A percentile compares a stretch with the other conserved stretches of the same genome.
These are phyloP conservation scores for Mallotus nudiflorus DNA, from an alignment of 345 rosid species.

Conservation along the genomic window DNA sequence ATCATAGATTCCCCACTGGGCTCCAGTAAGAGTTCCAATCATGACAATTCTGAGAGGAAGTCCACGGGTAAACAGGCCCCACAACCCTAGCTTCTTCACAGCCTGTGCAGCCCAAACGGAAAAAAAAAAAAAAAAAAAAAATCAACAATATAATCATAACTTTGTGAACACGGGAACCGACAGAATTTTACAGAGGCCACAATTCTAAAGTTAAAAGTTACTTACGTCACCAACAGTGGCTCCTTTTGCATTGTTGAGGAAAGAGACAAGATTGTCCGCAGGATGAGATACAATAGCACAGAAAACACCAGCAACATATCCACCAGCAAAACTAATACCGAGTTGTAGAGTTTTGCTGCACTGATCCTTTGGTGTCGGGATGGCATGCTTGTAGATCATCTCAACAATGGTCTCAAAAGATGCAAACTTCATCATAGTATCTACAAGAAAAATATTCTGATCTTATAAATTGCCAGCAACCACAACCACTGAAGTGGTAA, in stretches of 20 bases:
- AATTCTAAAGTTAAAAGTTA: not conserved
- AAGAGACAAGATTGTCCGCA: conserved; percentile 93
- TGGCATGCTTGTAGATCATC: conserved; percentile 76
- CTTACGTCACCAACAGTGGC: conserved; percentile 97
- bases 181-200: not conserved
- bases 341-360: conserved; percentile 90
- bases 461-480: not conserved
- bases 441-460: conserved; percentile 34
- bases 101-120: conserved; percentile 55
- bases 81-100: conserved; percentile 84
- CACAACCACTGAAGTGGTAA: not conserved
- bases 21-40: conserved; percentile 98
- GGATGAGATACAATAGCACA: conserved; percentile 94
- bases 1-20: conserved; percentile 97
- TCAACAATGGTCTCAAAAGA: conserved; percentile 94
- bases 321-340: conserved; percentile 92
- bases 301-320: conserved; percentile 87
- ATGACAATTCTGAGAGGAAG: conserved; percentile 97
- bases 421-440: conserved; percentile 99
- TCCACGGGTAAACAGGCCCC: conserved; percentile 96
- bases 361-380: conserved; percentile 79
- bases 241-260: conserved; percentile 97
- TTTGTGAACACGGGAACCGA: not conserved
- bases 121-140: not conserved
- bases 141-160: not conserved